These are phyloP conservation scores for Xylaria scruposa DNA, from an alignment of 495 filamentous ascomycete species.

Conservation along the genomic window DNA sequence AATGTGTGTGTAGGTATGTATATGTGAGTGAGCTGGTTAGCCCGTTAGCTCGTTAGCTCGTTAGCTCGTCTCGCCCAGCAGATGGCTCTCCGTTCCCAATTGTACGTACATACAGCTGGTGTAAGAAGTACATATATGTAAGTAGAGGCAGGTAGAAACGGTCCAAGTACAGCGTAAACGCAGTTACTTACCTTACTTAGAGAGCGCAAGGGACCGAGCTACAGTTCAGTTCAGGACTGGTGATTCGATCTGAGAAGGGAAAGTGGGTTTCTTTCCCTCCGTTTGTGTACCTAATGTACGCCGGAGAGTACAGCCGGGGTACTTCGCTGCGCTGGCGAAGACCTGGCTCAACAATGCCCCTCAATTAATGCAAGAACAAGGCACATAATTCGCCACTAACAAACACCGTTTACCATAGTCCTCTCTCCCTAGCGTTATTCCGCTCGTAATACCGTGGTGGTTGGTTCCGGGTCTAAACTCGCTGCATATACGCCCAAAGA, in stretches of 20 bases:
- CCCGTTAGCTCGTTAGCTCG: slow-evolving; percentile 1
- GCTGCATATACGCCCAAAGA: neutral
- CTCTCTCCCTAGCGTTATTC: neutral
- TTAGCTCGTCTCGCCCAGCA: slow-evolving; percentile 2
- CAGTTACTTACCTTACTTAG: neutral
- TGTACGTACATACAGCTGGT: too few species aligned
- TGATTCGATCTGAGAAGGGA: slow-evolving; percentile 8
- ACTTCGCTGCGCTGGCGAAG: neutral
- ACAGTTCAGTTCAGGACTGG: slow-evolving; percentile 14
- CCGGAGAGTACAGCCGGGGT: neutral
- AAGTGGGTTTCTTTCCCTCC: neutral
- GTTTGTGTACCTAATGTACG: neutral
- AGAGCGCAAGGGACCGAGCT: neutral
- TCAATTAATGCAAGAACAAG: slow-evolving; percentile 10
- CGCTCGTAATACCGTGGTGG: neutral
- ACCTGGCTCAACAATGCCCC: slow-evolving; percentile 19
- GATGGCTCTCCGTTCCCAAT: slow-evolving; percentile 1
- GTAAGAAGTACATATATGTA: neutral
- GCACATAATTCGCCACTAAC: slow-evolving; percentile 8
- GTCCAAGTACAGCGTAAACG: neutral
- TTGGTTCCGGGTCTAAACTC: neutral
- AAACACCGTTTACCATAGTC: neutral
- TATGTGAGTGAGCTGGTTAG: neutral
- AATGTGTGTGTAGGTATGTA: too few species aligned
- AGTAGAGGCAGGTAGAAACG: neutral